Conservation (phyloP, 306 rosid species). For the Castanospermum australe region DNA sequence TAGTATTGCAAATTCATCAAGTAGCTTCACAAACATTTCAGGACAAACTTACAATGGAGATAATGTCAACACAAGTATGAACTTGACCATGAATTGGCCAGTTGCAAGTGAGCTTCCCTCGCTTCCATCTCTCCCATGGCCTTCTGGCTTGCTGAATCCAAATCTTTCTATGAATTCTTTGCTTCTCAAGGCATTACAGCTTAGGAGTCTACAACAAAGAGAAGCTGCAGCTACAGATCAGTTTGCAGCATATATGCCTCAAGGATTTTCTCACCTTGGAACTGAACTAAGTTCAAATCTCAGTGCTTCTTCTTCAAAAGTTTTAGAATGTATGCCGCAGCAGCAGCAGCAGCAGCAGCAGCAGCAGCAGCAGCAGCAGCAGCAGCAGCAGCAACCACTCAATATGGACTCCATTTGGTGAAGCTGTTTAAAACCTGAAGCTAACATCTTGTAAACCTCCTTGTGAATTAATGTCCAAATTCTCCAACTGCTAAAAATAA, state of each 20-base stretch:
- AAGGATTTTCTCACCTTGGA: conserved; percentile 35
- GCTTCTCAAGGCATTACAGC: conserved; percentile 80
- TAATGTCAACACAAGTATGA: conserved; percentile 30
- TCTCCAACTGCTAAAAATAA: not conserved
- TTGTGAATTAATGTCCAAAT: conserved; percentile 1
- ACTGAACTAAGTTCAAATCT: conserved; percentile 37
- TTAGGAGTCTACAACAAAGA: conserved; percentile 47
- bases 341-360: conserved; percentile 36
- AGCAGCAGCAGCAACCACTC: conserved; percentile 68
- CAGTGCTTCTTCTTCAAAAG: conserved; percentile 51
- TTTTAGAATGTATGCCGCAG: conserved; percentile 41
- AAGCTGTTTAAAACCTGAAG: not conserved
- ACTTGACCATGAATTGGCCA: conserved; percentile 46
- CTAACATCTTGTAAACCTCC: conserved; percentile 14
- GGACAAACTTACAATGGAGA: conserved; percentile 29
- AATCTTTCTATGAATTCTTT: conserved; percentile 61
- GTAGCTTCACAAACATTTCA: conserved; percentile 21
- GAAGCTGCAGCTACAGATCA: conserved; percentile 28
- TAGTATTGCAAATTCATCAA: conserved; percentile 37
- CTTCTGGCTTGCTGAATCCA: conserved; percentile 44
- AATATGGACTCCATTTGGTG: conserved; percentile 81
- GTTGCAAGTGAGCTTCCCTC: conserved; percentile 26
- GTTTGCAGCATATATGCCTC: conserved; percentile 31
- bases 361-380: conserved; percentile 41
- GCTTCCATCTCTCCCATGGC: conserved; percentile 57